Evolutionary conservation across 2,329 filamentous ascomycete genomes (phyloP).

Genomic region (Triangularia verruculosa): DNA sequence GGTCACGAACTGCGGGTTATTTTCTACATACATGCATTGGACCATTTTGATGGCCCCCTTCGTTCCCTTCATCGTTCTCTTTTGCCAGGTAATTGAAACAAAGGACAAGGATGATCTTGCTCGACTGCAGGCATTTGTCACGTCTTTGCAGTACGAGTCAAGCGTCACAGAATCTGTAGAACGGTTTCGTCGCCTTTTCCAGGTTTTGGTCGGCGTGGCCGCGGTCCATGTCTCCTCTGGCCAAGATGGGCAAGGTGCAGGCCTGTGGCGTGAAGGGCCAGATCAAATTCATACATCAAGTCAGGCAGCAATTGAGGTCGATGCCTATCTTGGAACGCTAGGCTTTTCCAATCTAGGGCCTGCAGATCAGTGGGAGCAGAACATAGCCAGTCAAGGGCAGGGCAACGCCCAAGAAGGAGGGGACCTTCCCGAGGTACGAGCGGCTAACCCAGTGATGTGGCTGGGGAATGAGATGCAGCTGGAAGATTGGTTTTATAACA

Average conservation of each 20-base stretch:
- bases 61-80: constrained; percentile 57
- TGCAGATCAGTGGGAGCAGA: background rate
- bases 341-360: constrained; percentile 37
- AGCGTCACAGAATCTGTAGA: constrained; percentile 53
- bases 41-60: constrained; percentile 56
- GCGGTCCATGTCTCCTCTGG: constrained; percentile 27
- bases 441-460: constrained; percentile 33
- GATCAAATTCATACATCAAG: background rate
- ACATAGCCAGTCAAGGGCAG: background rate
- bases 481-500: constrained; percentile 40
- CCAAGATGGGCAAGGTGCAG: background rate
- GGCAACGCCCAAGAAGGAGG: background rate
- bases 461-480: constrained; percentile 38
- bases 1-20: constrained; percentile 38
- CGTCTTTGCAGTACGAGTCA: constrained; percentile 49
- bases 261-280: background rate
- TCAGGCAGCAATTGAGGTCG: constrained; percentile 37
- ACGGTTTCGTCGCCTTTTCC: constrained; percentile 49
- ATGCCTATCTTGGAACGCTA: constrained; percentile 51
- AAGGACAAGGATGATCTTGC: constrained; percentile 50
- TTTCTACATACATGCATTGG: constrained; percentile 52
- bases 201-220: constrained; percentile 57
- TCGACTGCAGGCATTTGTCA: constrained; percentile 54
- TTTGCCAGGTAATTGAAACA: constrained; percentile 55
- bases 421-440: constrained; percentile 10